Evolutionary conservation across 495 filamentous ascomycete species (phyloP).

Genomic region (Hypoxylon cercidicola): DNA sequence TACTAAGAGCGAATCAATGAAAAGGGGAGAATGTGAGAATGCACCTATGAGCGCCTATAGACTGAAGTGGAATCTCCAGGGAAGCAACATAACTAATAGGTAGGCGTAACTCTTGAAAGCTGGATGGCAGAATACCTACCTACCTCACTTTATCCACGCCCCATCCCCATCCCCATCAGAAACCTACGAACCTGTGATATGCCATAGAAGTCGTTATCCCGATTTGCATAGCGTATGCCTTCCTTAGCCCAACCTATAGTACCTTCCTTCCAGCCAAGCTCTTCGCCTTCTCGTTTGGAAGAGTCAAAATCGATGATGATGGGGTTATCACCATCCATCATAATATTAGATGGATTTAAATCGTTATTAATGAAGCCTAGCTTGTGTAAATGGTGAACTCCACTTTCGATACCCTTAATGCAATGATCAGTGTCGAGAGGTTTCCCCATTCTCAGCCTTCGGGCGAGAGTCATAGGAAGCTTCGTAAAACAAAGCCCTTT

Average conservation of each 20-base stretch:
- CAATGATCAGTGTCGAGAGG: conserved; percentile 28
- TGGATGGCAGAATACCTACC: no score
- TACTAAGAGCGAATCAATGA: no score
- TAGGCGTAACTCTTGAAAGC: no score
- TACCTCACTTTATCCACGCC: no score
- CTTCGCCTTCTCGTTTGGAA: conserved; percentile 40
- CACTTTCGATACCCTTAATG: conserved; percentile 36
- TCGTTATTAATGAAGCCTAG: conserved; percentile 46
- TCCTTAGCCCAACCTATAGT: conserved; percentile 10
- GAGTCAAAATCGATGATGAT: conserved; percentile 59
- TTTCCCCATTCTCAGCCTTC: background rate
- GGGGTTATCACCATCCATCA: conserved; percentile 44
- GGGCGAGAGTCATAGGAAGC: conserved; percentile 1
- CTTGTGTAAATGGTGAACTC: conserved; percentile 43
- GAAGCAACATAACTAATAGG: no score
- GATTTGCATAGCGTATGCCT: no score
- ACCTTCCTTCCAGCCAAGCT: conserved; percentile 37
- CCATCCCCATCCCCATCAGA: no score
- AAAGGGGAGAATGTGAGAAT: no score
- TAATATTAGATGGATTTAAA: conserved; percentile 48
- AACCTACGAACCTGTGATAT: no score
- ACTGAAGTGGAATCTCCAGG: no score
- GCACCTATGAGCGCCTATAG: no score
- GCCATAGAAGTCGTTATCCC: no score
- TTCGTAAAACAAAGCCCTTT: conserved; percentile 5